A percentile compares a stretch with the other conserved stretches of the same genome.
These are phyloP conservation scores for Pichia heedii DNA, from an alignment of 805 yeast genomes.

Conservation along the genomic window DNA sequence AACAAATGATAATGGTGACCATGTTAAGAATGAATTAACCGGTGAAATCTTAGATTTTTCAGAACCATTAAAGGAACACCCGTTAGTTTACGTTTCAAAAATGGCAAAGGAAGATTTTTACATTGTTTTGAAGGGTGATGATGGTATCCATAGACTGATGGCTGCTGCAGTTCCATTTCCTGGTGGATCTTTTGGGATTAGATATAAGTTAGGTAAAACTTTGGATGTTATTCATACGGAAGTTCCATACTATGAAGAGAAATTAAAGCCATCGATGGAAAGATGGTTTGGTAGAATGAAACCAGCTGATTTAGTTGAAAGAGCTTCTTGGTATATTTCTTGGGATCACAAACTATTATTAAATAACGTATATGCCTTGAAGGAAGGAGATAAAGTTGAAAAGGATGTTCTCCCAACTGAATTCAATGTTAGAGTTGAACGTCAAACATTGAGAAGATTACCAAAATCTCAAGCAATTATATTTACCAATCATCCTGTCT, in stretches of 20 bases:
- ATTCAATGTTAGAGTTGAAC: conserved; percentile 61
- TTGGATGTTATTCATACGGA: conserved; percentile 56
- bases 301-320: conserved; percentile 54
- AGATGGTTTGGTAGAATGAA: conserved; percentile 60
- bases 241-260: conserved; percentile 63
- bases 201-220: conserved; percentile 49
- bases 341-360: conserved; percentile 61
- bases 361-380: conserved; percentile 46
- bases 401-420: conserved; percentile 38
- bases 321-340: conserved; percentile 67
- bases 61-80: conserved; percentile 52
- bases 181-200: conserved; percentile 64
- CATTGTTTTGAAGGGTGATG: conserved; percentile 44
- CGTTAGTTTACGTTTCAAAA: conserved; percentile 51
- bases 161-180: conserved; percentile 78
- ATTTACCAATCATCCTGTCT: conserved; percentile 71
- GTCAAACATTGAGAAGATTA: conserved; percentile 60
- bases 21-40: conserved; percentile 52
- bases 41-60: conserved; percentile 54
- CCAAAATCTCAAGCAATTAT: conserved; percentile 60
- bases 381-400: conserved; percentile 37
- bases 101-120: conserved; percentile 74
- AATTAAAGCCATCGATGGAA: conserved; percentile 62
- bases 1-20: conserved; percentile 37
- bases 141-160: conserved; percentile 51